phyloP scores from a whole-genome alignment of 108 stramenopile species.

The Fragilariopsis cylindrus region DNA sequence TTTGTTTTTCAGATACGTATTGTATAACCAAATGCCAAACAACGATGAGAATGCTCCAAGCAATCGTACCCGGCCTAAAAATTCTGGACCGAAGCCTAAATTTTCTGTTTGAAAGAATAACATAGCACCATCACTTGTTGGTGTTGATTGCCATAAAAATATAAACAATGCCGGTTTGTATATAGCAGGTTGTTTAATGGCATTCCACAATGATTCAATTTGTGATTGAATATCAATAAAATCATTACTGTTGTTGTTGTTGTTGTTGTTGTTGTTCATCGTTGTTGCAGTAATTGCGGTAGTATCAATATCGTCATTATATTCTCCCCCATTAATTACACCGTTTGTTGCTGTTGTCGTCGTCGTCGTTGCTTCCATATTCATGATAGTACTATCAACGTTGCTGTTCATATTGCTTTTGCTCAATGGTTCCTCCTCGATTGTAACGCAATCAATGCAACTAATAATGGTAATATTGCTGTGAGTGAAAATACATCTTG shows the following conservation, averaged over 20 bases:
- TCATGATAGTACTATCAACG: not conserved
- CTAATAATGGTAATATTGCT: conserved; percentile 83
- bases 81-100: conserved; percentile 91
- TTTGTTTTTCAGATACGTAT: conserved; percentile 40
- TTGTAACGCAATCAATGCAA: conserved; percentile 74
- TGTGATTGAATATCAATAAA: conserved; percentile 54
- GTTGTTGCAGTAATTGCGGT: not conserved
- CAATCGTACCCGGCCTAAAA: conserved; percentile 87
- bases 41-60: conserved; percentile 83
- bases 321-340: not conserved
- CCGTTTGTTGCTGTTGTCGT: not conserved
- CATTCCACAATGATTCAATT: conserved; percentile 70
- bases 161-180: conserved; percentile 92
- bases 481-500: conserved; percentile 88
- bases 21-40: conserved; percentile 87
- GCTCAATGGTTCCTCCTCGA: conserved; percentile 68
- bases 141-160: conserved; percentile 95
- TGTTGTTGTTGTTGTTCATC: not conserved
- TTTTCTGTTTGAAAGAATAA: conserved; percentile 93
- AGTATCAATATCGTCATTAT: not conserved
- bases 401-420: conserved; percentile 2
- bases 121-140: conserved; percentile 90
- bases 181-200: conserved; percentile 77
- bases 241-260: conserved; percentile 1
- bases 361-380: not conserved